Base-by-base conservation (phyloP, 169 alveolate species). In the Eimeria zaria region DNA sequence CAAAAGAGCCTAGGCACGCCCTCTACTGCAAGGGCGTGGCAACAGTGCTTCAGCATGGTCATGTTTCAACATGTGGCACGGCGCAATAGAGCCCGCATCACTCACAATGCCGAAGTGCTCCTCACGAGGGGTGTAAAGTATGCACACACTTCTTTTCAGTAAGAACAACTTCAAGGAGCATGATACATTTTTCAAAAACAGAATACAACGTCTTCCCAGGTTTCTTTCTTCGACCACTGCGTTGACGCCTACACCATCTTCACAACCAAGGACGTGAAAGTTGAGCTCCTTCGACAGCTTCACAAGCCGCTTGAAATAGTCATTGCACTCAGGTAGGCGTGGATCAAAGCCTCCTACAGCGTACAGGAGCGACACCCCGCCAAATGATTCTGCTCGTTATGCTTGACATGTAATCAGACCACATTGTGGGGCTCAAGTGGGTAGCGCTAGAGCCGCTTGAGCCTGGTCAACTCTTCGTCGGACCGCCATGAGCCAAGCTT, bases 41-140 rank as follows among this genome's bases (percentile, higher is more conserved):
- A 1, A 12, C 69, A 24, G 12, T 36, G 76, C 55, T 36, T 2
- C 46, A 16, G 44, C 36, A 30, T 33, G 48, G n/a, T n/a, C n/a
- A n/a, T n/a, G n/a, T n/a, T n/a, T n/a, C n/a, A n/a, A n/a, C n/a
- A n/a, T n/a, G n/a, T n/a, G 55, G 62, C 41, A 22, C 4, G 22
- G 30, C 36, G 58, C 71, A 22, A 30, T 33, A 48, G 44, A 53
- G 62, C 20, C n/a, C 4, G 73, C 36, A 41, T 30, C n/a, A 20
- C 95, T 91, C 73, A 99, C 99, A 46, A 99, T 99, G 48, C 99
- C 99, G 94, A 99, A 99, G 96, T 99, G 99, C 89, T 99, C 99
- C 76, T 98, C 98, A 96, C 97, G 97, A 33, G 99, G 99, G 0
- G 99, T 99, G 97, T 99, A 99, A 44, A 99, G 96, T 51, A 98